Evolutionary conservation across 2,329 filamentous ascomycete genomes (phyloP).

Genomic region (Epichloe scottii): DNA sequence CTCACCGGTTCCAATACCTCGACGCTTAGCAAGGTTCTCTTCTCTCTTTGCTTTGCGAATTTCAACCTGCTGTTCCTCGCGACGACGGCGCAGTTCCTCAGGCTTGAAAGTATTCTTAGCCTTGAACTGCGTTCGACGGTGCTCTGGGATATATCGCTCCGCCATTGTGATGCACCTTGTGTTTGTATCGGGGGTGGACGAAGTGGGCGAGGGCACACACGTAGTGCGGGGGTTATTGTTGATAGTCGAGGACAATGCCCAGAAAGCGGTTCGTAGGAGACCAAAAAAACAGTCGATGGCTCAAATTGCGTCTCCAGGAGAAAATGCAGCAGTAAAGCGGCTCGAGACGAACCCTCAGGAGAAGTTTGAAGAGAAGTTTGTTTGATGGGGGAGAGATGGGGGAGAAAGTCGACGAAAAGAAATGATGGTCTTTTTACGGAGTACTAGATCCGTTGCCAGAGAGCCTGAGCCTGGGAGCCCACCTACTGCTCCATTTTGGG

Average conservation of each 20-base stretch:
- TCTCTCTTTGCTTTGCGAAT: conserved; percentile 98
- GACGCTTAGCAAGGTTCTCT: conserved; percentile 96
- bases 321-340: conserved; percentile 2
- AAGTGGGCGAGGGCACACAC: conserved; percentile 5
- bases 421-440: conserved; percentile 7
- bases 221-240: conserved; percentile 6
- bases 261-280: neutral
- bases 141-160: conserved; percentile 98
- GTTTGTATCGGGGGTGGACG: neutral
- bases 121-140: conserved; percentile 99
- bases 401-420: conserved; percentile 8
- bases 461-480: conserved; percentile 11
- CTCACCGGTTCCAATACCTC: conserved; percentile 78
- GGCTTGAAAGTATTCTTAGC: conserved; percentile 98
- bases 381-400: conserved; percentile 1
- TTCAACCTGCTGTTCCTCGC: conserved; percentile 98
- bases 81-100: conserved; percentile 93
- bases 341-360: conserved; percentile 2
- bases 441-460: conserved; percentile 9
- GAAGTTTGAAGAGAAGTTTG: conserved; percentile 1
- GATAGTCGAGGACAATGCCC: conserved; percentile 2
- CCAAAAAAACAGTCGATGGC: neutral
- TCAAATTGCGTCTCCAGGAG: neutral
- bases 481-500: conserved; percentile 4
- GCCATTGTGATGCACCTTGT: conserved; percentile 53